These are phyloP conservation scores for Sporothrix humicola DNA, from an alignment of 2,329 filamentous ascomycete species.

Conservation along the genomic window DNA sequence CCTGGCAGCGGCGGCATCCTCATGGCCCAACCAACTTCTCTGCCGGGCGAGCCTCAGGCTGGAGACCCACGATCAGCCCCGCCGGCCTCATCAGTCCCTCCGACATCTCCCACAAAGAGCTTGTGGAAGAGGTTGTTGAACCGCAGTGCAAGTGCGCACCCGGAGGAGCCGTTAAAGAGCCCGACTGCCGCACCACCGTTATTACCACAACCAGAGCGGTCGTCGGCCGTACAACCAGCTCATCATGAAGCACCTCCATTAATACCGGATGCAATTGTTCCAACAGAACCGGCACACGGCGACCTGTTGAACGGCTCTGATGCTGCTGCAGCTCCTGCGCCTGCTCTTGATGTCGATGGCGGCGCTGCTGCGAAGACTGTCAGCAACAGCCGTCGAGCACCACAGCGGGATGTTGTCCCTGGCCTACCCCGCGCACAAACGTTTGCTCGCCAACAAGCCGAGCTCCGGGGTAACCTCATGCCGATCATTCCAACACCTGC, in stretches of 20 bases:
- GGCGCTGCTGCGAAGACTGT: background rate
- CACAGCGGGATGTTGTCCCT: slow-evolving; percentile 70
- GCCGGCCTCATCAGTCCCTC: slow-evolving; percentile 33
- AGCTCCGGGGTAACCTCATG: slow-evolving; percentile 74
- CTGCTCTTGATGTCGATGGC: slow-evolving; percentile 9
- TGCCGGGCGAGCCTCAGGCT: slow-evolving; percentile 27
- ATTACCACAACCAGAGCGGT: background rate
- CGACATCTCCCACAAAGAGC: slow-evolving; percentile 40
- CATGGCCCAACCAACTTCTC: slow-evolving; percentile 33
- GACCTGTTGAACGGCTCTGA: background rate
- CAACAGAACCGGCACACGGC: background rate
- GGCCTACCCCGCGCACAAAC: slow-evolving; percentile 78
- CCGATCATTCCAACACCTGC: slow-evolving; percentile 66
- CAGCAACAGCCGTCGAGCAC: slow-evolving; percentile 47
- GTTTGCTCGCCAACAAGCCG: slow-evolving; percentile 82
- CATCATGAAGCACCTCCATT: background rate
- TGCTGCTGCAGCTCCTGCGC: background rate
- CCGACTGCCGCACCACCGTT: background rate
- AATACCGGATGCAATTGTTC: background rate
- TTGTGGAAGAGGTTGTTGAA: slow-evolving; percentile 36
- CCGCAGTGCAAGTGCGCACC: slow-evolving; percentile 21
- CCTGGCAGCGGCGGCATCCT: slow-evolving; percentile 21
- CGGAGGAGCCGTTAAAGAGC: background rate
- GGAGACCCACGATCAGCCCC: slow-evolving; percentile 30
- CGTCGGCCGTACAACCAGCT: background rate